Base-by-base conservation (phyloP, 306 rosid species). In the Ormosia semicastrata region DNA sequence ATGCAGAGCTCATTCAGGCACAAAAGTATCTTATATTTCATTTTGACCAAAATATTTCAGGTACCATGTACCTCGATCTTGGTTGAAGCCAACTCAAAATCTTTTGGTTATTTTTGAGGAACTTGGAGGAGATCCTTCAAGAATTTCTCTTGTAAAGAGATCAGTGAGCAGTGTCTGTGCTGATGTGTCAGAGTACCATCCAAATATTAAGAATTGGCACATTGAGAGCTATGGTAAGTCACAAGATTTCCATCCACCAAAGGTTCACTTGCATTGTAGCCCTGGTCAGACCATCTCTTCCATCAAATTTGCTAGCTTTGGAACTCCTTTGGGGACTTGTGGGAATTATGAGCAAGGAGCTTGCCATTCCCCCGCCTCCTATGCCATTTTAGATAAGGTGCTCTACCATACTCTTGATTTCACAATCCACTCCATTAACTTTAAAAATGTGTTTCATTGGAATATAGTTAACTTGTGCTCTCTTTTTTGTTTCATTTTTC, bases 21-120 rank as follows among this genome's bases (percentile, higher is more conserved):
- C 14, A 44, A 1, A 29, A 58, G 13, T n/a, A 37, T 47, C 34
- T 46, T 68, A 13, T 54, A 10, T 57, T 29, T 30, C 4, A 57
- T 36, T 37, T 58, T 10, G 43, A 54, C 2, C 33, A 29, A 39
- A 44, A 81, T 82, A 76, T 88, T 75, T 83, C 82, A 94, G 98
- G 97, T 94, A 94, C 86, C 97, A 94, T 39, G 91, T 92, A 50
- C 98, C 97, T 24, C 86, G 90, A 53, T 90, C 98, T 62, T 94
- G 97, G 97, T 60, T 94, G 87, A 92, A 89, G 85, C 90, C 89
- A 49, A 79, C 87, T 7, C 83, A 86, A 44, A 94, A 94, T 76
- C 85, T 87, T 2, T 53, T 94, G 76, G 94, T 94, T 36, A 74
- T 94, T 71, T 90, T 94, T 0, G 98, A 92, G 89, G 98, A 94